Evolutionary conservation across 371 early-diverging fungal species (phyloP).

Genomic region (Mucor velutinosus): DNA sequence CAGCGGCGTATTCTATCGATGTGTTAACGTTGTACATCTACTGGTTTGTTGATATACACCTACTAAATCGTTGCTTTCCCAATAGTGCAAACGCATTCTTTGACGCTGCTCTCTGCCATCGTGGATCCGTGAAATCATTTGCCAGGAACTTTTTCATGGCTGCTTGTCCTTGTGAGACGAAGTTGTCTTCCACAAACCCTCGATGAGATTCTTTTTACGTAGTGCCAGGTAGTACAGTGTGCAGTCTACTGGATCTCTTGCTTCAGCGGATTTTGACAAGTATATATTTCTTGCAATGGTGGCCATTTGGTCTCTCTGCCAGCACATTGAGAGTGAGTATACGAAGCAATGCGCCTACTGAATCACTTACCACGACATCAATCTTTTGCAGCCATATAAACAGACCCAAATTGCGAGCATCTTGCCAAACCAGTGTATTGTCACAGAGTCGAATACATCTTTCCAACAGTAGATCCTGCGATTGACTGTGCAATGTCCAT

Average conservation of each 20-base stretch:
- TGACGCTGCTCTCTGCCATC: conserved; percentile 92
- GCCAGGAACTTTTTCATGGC: conserved; percentile 87
- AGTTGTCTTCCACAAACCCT: conserved; percentile 90
- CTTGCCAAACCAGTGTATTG: conserved; percentile 77
- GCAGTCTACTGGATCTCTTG: conserved; percentile 82
- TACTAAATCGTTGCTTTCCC: conserved; percentile 93
- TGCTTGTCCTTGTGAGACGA: conserved; percentile 76
- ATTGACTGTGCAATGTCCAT: conserved; percentile 91
- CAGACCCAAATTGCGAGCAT: conserved; percentile 80
- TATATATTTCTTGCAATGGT: conserved; percentile 88
- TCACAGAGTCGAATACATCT: conserved; percentile 60
- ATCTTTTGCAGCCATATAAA: conserved; percentile 85
- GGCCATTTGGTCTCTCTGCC: conserved; percentile 73
- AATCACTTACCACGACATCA: conserved; percentile 65
- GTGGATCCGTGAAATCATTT: conserved; percentile 84
- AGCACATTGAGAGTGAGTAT: background rate
- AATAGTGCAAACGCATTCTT: conserved; percentile 97
- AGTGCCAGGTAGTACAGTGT: conserved; percentile 87
- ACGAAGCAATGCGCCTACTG: background rate
- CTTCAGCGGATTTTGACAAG: conserved; percentile 64
- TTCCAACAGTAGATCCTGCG: conserved; percentile 83
- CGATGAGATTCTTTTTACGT: conserved; percentile 82
- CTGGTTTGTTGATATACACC: background rate
- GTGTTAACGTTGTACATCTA: background rate
- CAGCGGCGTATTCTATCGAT: conserved; percentile 87